Base-by-base conservation (phyloP, 2,329 filamentous ascomycete genomes). In the Phoma sp. region DNA sequence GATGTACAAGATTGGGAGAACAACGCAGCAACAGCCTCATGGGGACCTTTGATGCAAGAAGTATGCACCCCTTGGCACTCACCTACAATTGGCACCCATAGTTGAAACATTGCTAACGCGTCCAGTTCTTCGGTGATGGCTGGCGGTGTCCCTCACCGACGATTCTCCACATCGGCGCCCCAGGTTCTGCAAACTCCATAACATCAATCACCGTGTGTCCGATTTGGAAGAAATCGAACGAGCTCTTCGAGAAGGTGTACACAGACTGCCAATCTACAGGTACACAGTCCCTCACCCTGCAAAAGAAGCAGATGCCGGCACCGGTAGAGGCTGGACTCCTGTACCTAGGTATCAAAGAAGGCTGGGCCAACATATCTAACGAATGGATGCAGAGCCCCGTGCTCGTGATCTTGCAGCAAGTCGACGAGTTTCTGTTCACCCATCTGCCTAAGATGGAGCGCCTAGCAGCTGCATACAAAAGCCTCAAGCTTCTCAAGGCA, bases 401-500 rank as follows among this genome's bases (percentile, higher is more conserved):
- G 23, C 59, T 73, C 32, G 43, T 47, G 4, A 71, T 72, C 17
- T 36, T 68, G 23, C 70, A 70, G 46, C 56, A 65, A 48, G 61
- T 71, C 29, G 69, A 73, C 53, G 59, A 67, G 40, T 57, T 69
- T 25, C 55, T 72, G 17, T 73, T 73, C 56, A 42, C 39, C 32
- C 60, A 64, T 59, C 53, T 67, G 5, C 61, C 60, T 12, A 63
- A 56, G 34, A 56, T 68, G 45, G 60, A 69, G 42, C 57, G 71
- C 11, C 47, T 72, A 42, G 68, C 67, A 9, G 54, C 57, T 10
- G 57, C 64, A 23, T 73, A 72, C 52, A 72, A 72, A 59, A 72
- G 67, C 53, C 67, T 68, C 56, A 72, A 73, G 32, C 56, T 71
- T 42, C 59, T 71, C n/a, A 71, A 67, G 65, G 68, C 69, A n/a